Evolutionary conservation across 2,329 filamentous ascomycete species (phyloP).

Genomic region (Clonostachys byssicola): DNA sequence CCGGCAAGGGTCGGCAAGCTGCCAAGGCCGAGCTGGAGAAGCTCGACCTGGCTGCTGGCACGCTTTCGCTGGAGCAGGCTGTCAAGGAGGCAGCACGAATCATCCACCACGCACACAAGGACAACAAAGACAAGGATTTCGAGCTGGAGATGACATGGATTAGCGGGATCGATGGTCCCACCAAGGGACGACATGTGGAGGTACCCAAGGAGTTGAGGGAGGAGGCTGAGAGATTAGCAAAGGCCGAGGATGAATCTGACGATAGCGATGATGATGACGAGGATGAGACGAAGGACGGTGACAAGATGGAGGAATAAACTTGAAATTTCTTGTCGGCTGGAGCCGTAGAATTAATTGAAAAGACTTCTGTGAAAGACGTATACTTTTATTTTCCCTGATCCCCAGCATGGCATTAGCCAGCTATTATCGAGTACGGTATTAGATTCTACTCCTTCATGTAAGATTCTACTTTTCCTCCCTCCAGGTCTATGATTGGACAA

Average conservation of each 20-base stretch:
- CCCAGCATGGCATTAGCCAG: too few relatives aligned
- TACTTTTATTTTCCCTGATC: too few relatives aligned
- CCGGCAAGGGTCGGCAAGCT: slow-evolving; percentile 92
- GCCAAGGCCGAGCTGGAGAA: slow-evolving; percentile 99
- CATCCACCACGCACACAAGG: slow-evolving; percentile 96
- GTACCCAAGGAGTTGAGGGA: slow-evolving; percentile 87
- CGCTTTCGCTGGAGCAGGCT: slow-evolving; percentile 75
- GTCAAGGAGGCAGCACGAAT: slow-evolving; percentile 96
- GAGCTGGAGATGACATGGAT: slow-evolving; percentile 99
- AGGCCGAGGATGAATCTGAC: slow-evolving; percentile 82
- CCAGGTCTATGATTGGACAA: too few relatives aligned
- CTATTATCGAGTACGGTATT: too few relatives aligned
- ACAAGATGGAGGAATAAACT: slow-evolving; percentile 86
- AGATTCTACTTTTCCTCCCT: too few relatives aligned
- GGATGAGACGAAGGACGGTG: slow-evolving; percentile 56
- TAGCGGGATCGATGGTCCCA: slow-evolving; percentile 77
- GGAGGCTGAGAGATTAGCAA: slow-evolving; percentile 89
- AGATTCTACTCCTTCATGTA: too few relatives aligned
- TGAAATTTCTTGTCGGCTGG: background rate
- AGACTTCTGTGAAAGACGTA: too few relatives aligned
- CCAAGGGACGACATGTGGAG: slow-evolving; percentile 88
- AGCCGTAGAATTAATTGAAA: too few relatives aligned
- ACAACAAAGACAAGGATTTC: slow-evolving; percentile 99
- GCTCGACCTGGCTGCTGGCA: slow-evolving; percentile 77
- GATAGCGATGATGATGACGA: slow-evolving; percentile 68